A percentile compares a stretch with the other conserved stretches of the same genome.
Evolutionary conservation across 2,329 filamentous ascomycete species (phyloP).

Genomic region (Nemania serpens): DNA sequence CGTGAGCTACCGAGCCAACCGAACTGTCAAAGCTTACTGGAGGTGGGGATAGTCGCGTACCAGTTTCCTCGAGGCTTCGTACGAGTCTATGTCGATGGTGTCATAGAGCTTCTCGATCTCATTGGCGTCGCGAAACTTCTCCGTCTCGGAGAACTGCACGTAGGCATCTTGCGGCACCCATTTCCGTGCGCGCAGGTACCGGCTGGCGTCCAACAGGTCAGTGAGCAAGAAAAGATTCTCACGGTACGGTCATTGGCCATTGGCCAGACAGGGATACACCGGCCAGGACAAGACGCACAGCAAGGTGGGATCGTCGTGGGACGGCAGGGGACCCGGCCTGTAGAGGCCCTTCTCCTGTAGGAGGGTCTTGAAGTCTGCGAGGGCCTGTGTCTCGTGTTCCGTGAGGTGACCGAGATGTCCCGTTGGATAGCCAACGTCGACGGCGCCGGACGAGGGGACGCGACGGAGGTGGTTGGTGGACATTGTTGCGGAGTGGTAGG

Average conservation of each 20-base stretch:
- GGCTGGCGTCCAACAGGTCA: conserved; percentile 52
- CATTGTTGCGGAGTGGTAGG: conserved; percentile 24
- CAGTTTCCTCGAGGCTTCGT: conserved; percentile 77
- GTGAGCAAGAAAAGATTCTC: conserved; percentile 14
- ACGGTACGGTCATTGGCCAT: not conserved
- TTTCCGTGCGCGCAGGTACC: conserved; percentile 82
- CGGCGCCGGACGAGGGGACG: conserved; percentile 40
- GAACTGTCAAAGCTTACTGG: conserved; percentile 27
- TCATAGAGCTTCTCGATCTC: conserved; percentile 79
- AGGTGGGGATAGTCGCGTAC: conserved; percentile 48
- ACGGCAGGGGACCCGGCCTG: conserved; percentile 58
- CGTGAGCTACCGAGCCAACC: conserved; percentile 25
- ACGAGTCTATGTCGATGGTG: conserved; percentile 83
- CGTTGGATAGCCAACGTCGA: conserved; percentile 62
- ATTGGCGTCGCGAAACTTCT: conserved; percentile 83
- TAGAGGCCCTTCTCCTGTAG: conserved; percentile 69
- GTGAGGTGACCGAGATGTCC: conserved; percentile 84
- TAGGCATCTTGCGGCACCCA: conserved; percentile 80
- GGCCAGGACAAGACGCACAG: conserved; percentile 61
- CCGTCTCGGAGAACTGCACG: conserved; percentile 84
- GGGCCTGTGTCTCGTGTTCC: conserved; percentile 66
- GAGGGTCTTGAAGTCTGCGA: conserved; percentile 73
- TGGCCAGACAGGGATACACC: conserved; percentile 2
- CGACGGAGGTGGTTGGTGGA: conserved; percentile 32
- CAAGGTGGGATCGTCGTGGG: conserved; percentile 75